Percentiles rank a stretch among this genome's conserved stretches.
phyloP scores from a whole-genome alignment of 2,329 filamentous ascomycete species.

The Aspergillus sp. region DNA sequence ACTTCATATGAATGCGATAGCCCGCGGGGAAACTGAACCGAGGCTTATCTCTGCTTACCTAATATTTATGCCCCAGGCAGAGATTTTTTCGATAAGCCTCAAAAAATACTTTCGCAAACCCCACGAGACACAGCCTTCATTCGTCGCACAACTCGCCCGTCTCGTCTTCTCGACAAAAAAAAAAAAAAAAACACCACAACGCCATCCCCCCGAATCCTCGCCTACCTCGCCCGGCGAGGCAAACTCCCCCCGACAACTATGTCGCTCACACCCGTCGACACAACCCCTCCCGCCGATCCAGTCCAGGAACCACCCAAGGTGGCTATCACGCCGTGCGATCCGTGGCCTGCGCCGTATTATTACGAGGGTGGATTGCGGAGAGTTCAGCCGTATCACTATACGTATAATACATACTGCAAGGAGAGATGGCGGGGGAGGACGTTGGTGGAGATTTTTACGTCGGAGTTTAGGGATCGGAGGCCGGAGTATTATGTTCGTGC shows the following conservation, averaged over 20 bases:
- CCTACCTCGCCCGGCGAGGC: conserved; percentile 33
- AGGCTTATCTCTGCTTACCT: not conserved
- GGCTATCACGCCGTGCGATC: conserved; percentile 16
- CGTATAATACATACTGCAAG: conserved; percentile 93
- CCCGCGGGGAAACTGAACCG: not conserved
- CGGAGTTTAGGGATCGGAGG: conserved; percentile 85
- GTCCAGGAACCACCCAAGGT: conserved; percentile 15
- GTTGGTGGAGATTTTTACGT: conserved; percentile 79
- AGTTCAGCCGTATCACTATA: conserved; percentile 81
- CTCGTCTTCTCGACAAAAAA: not conserved
- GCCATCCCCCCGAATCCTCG: conserved; percentile 33
- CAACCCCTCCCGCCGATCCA: conserved; percentile 19
- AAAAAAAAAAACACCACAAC: conserved; percentile 11
- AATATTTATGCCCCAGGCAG: not conserved
- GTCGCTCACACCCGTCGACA: conserved; percentile 30
- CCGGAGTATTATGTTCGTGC: conserved; percentile 64
- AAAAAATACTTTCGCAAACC: not conserved
- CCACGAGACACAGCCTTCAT: not conserved
- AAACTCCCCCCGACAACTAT: conserved; percentile 29
- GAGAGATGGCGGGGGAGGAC: conserved; percentile 79
- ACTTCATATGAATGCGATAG: not conserved
- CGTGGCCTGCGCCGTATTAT: conserved; percentile 67
- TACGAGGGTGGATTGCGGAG: conserved; percentile 76
- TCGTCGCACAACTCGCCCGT: not conserved
- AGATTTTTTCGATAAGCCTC: not conserved